These are phyloP conservation scores for Thielaviopsis musarum DNA, from an alignment of 2,329 filamentous ascomycete species.

Conservation along the genomic window DNA sequence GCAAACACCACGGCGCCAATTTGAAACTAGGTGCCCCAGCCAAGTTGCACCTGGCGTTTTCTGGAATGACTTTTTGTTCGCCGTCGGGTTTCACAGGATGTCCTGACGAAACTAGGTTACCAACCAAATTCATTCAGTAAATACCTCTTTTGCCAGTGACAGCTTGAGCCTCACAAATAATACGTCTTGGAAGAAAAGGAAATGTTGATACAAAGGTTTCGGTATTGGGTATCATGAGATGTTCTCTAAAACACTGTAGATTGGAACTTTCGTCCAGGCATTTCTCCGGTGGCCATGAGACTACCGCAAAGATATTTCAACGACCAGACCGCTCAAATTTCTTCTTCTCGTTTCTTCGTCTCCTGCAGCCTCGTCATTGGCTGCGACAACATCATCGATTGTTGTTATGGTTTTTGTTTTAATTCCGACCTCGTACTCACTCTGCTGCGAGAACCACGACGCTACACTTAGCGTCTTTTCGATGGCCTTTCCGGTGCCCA, in stretches of 20 bases:
- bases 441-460: conserved; percentile 33
- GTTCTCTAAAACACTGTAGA: not conserved
- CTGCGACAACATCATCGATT: conserved; percentile 45
- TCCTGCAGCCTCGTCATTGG: conserved; percentile 22
- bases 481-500: conserved; percentile 52
- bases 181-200: not conserved
- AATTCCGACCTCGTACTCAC: conserved; percentile 33
- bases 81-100: not conserved
- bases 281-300: not conserved
- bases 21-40: not conserved
- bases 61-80: not conserved
- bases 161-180: no score
- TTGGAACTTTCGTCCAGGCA: not conserved
- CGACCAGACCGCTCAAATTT: conserved; percentile 35
- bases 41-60: not conserved
- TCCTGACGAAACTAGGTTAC: not conserved
- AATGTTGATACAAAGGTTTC: not conserved
- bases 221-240: not conserved
- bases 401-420: conserved; percentile 46
- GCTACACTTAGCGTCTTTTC: conserved; percentile 45
- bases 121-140: not conserved
- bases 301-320: conserved; percentile 30
- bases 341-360: conserved; percentile 25
- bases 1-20: not conserved
- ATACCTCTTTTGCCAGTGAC: not conserved